Evolutionary conservation across 2,329 filamentous ascomycete species (phyloP), one percentile per base, ranked within the genome.

Genomic region (Aphanocladium album): DNA sequence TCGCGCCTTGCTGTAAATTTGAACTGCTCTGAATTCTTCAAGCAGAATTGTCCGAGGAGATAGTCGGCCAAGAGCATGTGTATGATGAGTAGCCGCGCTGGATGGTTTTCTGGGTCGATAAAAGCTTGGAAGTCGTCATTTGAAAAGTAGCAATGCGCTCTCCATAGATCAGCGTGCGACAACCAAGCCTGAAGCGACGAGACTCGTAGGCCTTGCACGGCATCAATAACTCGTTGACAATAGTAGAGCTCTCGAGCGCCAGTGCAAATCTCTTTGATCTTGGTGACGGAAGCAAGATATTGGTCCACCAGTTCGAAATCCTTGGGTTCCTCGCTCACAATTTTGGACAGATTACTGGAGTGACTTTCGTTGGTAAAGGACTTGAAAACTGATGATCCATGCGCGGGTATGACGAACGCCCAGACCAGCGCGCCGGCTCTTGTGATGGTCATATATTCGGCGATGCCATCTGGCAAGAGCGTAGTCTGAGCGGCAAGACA

Each of bases 391-490:
- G 68, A 71, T 12, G 52, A 47, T 1, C 62, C 41, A 21, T 63
- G 62, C n/a, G 58, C 60, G 6, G 67, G 61, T n/a, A 70, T 64
- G 25, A 69, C 63, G 11, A 62, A 62, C 2, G 61, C 62, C 7
- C 64, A 62, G 27, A 72, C 64, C 5, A 70, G 61, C 12, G 64
- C 65, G 16, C 67, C 67, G 5, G 72, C 74, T 27, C 73, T 66
- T 5, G 70, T 65, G 65, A 75, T 73, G 52, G 70, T 65, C 5
- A 76, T 49, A 51, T 75, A 77, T 57, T 77, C 74, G 16, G 63
- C 63, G 71, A 77, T 76, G 57, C 73, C 72, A 16, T 75, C 71
- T 2, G 70, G 65, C 66, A 77, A 67, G 43, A 74, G 71, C 1
- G 67, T 69, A 1, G 73, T 70, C 60, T 76, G 74, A n/a, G 74